Percentiles rank a stretch among this genome's conserved stretches.
Conservation (phyloP, 192 early-diverging fungal genomes). For the Spizellomyces punctatus region DNA sequence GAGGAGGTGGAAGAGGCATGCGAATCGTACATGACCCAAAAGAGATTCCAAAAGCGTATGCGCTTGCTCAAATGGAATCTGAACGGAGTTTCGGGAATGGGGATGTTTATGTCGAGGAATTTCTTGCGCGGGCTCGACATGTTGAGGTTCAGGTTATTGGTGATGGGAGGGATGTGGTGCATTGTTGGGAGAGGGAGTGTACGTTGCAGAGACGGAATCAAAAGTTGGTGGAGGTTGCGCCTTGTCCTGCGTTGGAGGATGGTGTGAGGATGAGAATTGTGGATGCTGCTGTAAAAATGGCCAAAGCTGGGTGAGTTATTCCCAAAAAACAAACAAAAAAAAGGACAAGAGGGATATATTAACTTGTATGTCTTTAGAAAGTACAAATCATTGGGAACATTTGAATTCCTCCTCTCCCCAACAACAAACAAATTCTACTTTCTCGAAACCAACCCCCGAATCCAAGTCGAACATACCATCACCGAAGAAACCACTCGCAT, state of each 20-base stretch:
- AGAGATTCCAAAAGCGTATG: slow-evolving; percentile 70
- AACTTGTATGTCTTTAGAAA: slow-evolving; percentile 30
- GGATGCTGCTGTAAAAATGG: slow-evolving; percentile 60
- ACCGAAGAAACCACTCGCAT: slow-evolving; percentile 93
- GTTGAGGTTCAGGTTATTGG: slow-evolving; percentile 97
- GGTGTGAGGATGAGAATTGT: slow-evolving; percentile 43
- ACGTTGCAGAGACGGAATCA: slow-evolving; percentile 93
- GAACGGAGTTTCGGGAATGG: slow-evolving; percentile 89
- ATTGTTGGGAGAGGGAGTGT: slow-evolving; percentile 90
- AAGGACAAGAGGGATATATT: slow-evolving; percentile 87
- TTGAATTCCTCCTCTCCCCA: slow-evolving; percentile 88
- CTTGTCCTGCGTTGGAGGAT: slow-evolving; percentile 43
- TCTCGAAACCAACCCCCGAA: slow-evolving; percentile 93
- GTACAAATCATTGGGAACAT: slow-evolving; percentile 87
- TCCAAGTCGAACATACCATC: slow-evolving; percentile 97
- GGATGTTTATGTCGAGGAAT: slow-evolving; percentile 88
- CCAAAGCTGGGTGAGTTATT: slow-evolving; percentile 18
- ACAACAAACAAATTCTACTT: slow-evolving; percentile 88
- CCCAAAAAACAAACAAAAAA: slow-evolving; percentile 35
- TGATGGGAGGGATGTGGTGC: slow-evolving; percentile 46
- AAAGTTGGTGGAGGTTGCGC: slow-evolving; percentile 95
- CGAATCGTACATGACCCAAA: slow-evolving; percentile 67
- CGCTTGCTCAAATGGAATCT: slow-evolving; percentile 80
- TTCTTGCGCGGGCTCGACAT: slow-evolving; percentile 82
- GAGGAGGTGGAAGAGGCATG: slow-evolving; percentile 91